Conservation (phyloP, 306 rosid species). For the Malus asiatica region DNA sequence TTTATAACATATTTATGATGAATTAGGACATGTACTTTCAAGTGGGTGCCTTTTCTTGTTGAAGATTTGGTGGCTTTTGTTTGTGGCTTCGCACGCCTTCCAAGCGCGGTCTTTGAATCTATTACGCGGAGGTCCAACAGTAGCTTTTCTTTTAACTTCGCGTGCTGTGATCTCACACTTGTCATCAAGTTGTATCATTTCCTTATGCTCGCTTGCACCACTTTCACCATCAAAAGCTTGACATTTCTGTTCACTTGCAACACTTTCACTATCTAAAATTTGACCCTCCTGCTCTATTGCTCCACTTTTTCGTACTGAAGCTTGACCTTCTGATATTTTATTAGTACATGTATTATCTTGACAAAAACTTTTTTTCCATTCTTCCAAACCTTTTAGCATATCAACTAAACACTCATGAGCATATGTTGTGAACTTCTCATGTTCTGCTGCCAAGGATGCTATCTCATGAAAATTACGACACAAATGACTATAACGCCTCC, state of each 20-base stretch:
- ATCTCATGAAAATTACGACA: not conserved
- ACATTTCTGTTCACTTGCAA: not conserved
- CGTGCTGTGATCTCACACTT: not conserved
- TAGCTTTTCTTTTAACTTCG: not conserved
- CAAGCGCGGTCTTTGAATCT: not conserved
- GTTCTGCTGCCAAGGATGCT: not conserved
- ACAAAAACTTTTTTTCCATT: not conserved
- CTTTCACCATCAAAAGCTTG: not conserved
- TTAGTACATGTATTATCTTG: not conserved
- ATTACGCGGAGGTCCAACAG: not conserved
- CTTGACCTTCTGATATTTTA: not conserved
- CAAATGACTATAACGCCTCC: not conserved
- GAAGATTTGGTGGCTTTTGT: not conserved
- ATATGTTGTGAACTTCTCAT: not conserved
- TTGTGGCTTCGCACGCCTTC: not conserved
- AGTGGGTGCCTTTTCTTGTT: not conserved
- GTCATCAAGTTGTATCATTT: not conserved
- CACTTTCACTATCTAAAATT: not conserved
- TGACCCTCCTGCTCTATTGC: not conserved
- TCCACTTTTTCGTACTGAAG: not conserved
- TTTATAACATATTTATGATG: not conserved
- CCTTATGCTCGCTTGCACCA: not conserved
- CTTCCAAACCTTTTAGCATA: not conserved
- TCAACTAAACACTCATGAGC: not conserved
- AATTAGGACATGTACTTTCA: not conserved